phyloP scores from a whole-genome alignment of 371 early-diverging fungal genomes.

The Funneliformis caledonium region DNA sequence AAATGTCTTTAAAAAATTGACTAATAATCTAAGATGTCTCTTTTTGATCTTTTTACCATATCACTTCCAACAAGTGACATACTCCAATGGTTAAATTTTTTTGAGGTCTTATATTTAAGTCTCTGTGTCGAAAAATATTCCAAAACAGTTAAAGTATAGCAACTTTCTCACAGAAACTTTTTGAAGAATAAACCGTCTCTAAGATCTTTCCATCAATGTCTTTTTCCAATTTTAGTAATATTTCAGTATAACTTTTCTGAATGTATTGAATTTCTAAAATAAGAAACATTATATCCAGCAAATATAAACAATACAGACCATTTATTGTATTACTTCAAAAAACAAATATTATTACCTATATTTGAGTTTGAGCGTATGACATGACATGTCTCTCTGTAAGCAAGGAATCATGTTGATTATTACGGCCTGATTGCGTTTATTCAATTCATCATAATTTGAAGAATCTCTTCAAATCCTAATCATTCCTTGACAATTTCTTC shows the following conservation, averaged over 20 bases:
- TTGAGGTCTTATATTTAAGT: not conserved
- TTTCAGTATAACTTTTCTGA: not conserved
- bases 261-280: conserved; percentile 1
- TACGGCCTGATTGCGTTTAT: not conserved
- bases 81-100: no score
- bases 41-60: not conserved
- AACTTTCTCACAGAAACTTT: no score
- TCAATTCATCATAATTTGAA: conserved; percentile 7
- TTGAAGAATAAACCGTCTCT: not conserved
- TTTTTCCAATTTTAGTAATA: not conserved
- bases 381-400: conserved; percentile 1
- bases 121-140: not conserved
- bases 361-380: not conserved
- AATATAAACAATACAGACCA: no score
- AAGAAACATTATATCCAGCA: no score
- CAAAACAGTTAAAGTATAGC: not conserved
- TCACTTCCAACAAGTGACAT: not conserved
- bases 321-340: not conserved
- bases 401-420: not conserved
- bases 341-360: conserved; percentile 4
- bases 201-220: not conserved
- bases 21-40: not conserved
- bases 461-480: not conserved
- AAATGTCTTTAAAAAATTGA: conserved; percentile 2
- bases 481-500: conserved; percentile 26